Percentiles rank a stretch among this genome's conserved stretches.
Evolutionary conservation across 441 rosid species (phyloP).

Genomic region (Populus trichocarpa): DNA sequence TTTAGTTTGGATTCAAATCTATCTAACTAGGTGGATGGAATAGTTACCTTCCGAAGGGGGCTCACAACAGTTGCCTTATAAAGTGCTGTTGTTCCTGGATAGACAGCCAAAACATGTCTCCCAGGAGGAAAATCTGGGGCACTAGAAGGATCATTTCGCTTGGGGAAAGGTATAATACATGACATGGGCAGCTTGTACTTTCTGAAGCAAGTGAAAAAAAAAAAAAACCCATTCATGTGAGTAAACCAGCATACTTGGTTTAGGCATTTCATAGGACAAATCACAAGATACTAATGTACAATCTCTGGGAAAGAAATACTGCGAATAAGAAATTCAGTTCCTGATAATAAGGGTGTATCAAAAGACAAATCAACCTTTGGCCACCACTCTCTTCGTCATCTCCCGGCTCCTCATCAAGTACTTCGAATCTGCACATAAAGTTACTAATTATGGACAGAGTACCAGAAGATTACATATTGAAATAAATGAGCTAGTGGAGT

Average conservation of each 20-base stretch:
- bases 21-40: neutral
- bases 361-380: slow-evolving; percentile 50
- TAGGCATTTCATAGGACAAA: neutral
- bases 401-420: slow-evolving; percentile 94
- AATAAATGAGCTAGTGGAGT: neutral
- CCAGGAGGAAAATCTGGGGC: slow-evolving; percentile 64
- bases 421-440: slow-evolving; percentile 63
- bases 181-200: slow-evolving; percentile 83
- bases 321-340: neutral
- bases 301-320: neutral
- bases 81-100: slow-evolving; percentile 97
- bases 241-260: neutral
- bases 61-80: slow-evolving; percentile 88
- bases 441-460: neutral
- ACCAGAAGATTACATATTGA: neutral
- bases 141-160: slow-evolving; percentile 57
- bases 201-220: slow-evolving; percentile 35
- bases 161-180: slow-evolving; percentile 82
- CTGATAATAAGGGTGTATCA: neutral
- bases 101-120: slow-evolving; percentile 85
- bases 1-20: neutral
- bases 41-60: slow-evolving; percentile 65
- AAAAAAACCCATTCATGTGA: neutral
- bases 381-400: slow-evolving; percentile 84
- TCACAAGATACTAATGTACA: neutral